Base-by-base conservation (phyloP, 2,329 filamentous ascomycete genomes). In the Metarhizium album region DNA sequence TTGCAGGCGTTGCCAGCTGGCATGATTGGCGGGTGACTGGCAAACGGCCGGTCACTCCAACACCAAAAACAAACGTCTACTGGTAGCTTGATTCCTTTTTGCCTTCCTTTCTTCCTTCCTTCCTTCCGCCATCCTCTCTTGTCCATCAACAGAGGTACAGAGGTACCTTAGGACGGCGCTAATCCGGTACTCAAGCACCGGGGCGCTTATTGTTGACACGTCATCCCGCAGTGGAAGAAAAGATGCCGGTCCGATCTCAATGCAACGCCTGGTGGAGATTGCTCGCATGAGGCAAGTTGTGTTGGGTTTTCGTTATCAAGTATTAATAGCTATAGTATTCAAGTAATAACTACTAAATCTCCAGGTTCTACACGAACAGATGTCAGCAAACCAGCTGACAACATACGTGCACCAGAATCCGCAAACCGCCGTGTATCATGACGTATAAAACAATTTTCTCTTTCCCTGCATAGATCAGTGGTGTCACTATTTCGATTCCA, bases 1-100 rank as follows among this genome's bases (percentile, higher is more conserved):
- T 40, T 40, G 16, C 23, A 42, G 9, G 22, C 37, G 46, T 47
- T 43, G 47, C 37, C 47, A 23, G 46, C 46, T 42, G 46, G 46
- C 49, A 43, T 16, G 49, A 24, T 24, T 47, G 18, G 29, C 46
- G 43, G 4, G 46, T 38, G 45, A 35, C 50, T 42, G 50, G 35
- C 46, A 46, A 33, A 40, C n/a, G 37, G 9, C 11, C n/a, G 16
- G 4, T 40, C 6, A n/a, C 14, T 20, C 18, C 2, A 20, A 23
- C 18, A 31, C 22, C 9, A 33, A 22, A 20, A 18, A n/a, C 37
- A 18, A 16, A 18, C 37, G 16, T 18, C 37, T 20, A 2, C 16
- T 11, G 5, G 5, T 31, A 5, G 29, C 29, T 31, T 31, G 5
- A 5, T 31, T 31, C 29, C 29, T 31, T 31, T 31, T 5, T 31